Conservation (phyloP, 176 grass and related monocot species). For the Pontederia paniculata region DNA sequence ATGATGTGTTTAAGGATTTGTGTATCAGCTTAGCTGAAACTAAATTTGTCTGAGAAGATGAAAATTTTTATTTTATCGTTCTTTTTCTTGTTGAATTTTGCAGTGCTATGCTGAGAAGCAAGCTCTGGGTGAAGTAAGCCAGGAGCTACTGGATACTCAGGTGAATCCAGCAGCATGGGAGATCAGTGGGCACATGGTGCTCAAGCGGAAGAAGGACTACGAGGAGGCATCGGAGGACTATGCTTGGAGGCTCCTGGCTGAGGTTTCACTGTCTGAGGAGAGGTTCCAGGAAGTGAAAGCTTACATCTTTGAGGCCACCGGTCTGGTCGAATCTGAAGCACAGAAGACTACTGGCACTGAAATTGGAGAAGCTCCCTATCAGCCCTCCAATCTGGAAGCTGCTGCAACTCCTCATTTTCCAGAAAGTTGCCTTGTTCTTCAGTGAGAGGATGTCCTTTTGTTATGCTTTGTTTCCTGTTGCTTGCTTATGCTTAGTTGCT, state of each 20-base stretch:
- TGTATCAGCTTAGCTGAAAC: not conserved
- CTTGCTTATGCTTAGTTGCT: too few relatives aligned
- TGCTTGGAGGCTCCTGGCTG: slow-evolving; percentile 1
- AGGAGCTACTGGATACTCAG: slow-evolving; percentile 5
- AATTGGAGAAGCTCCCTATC: too few relatives aligned
- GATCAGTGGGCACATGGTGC: slow-evolving; percentile 1
- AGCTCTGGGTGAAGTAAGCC: not conserved
- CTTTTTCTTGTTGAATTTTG: not conserved
- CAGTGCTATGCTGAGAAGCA: slow-evolving; percentile 8
- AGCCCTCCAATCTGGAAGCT: too few relatives aligned
- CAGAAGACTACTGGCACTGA: too few relatives aligned
- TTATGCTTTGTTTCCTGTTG: too few relatives aligned
- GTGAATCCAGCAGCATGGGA: slow-evolving; percentile 4
- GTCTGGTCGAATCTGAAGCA: not conserved
- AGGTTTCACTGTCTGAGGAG: slow-evolving; percentile 1
- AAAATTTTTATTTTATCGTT: too few relatives aligned
- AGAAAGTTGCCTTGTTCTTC: too few relatives aligned
- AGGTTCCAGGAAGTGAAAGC: slow-evolving; percentile 10
- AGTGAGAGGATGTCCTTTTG: too few relatives aligned
- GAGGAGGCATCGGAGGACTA: slow-evolving; percentile 12
- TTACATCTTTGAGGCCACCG: not conserved
- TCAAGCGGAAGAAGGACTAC: slow-evolving; percentile 7
- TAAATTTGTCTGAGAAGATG: not conserved
- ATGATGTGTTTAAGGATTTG: not conserved
- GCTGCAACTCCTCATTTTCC: too few relatives aligned